Evolutionary conservation across 78 protist genomes (phyloP), one percentile per base, ranked within the genome.

Genomic region (Cavenderia fasciculata): DNA sequence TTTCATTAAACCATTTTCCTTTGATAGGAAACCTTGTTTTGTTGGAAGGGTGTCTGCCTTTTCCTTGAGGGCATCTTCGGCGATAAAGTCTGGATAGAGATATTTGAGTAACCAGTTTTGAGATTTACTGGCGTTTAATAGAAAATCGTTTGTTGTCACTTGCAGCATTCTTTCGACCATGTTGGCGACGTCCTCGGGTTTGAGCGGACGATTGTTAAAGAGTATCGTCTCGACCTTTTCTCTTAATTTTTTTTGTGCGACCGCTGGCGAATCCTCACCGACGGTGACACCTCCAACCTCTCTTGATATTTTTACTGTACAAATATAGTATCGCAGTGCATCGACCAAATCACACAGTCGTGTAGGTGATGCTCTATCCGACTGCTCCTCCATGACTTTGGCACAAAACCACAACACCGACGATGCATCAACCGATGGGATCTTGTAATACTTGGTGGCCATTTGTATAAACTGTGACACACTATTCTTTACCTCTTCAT

Each of bases 1-100:
- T 43, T 79, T 79, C 89, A 79, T 79, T 23, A 79, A 27, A 31
- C 89, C 89, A 68, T 68, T 56, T 43, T 68, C 59, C 65, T 79
- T 79, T 14, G 74, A 65, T 0, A 79, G 77, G 44, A 54, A 68
- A 31, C 89, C 89, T 10, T 47, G 23, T 46, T 79, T 79, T 11
- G 75, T 12, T 2, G 89, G 89, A 0, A 79, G 49, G 2, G 76
- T 65, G 14, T 79, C 89, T 11, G 34, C 71, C 33, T 79, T 79
- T 43, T 79, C 89, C 7, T 77, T 49, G 1, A 79, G 68, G 0
- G 89, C 89, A 43, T 79, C 89, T 46, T 79, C 89, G 3, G 89
- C 89, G 46, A 79, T 79, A 25, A 79, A 79, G 31, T 79, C 89
- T 0, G 89, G 89, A 56, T 79, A 79, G 43, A 79, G 51, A 54